phyloP scores from a whole-genome alignment of 495 filamentous ascomycete genomes.

The Parathielavia appendiculata region DNA sequence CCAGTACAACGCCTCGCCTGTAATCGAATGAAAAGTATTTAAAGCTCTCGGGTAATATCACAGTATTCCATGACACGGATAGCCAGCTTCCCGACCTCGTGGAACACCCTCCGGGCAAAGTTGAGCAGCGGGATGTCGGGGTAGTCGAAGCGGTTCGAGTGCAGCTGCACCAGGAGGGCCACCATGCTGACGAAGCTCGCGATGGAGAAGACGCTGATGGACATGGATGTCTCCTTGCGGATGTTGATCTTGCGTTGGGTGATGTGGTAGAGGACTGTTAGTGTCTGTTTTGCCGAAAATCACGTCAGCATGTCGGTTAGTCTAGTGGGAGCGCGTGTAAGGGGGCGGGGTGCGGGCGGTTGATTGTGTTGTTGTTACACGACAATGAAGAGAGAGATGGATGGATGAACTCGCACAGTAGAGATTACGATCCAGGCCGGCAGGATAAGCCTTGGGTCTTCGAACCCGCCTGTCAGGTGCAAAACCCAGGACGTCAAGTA shows the following conservation, averaged over 20 bases:
- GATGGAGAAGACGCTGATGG: constrained; percentile 69
- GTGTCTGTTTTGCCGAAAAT: constrained; percentile 44
- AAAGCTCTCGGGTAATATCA: constrained; percentile 25
- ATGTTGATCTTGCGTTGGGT: constrained; percentile 78
- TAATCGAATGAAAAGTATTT: neutral
- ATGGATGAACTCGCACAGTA: constrained; percentile 47
- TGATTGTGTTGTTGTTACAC: no score
- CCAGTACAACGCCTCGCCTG: no score
- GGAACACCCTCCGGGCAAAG: constrained; percentile 46
- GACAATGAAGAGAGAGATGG: neutral
- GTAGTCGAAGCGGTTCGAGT: constrained; percentile 60
- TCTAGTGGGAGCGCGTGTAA: neutral
- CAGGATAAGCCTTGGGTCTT: constrained; percentile 71
- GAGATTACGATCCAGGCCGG: constrained; percentile 84
- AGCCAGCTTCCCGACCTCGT: constrained; percentile 24
- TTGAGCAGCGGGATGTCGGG: constrained; percentile 57
- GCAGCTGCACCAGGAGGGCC: constrained; percentile 61
- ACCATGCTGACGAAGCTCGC: constrained; percentile 73
- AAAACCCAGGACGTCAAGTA: constrained; percentile 78
- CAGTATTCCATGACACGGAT: constrained; percentile 30
- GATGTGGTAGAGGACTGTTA: constrained; percentile 74
- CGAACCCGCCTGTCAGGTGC: constrained; percentile 66
- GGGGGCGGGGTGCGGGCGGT: no score
- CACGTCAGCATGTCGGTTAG: neutral
- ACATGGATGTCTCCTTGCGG: constrained; percentile 72